A percentile compares a stretch with the other conserved stretches of the same genome.
These are phyloP conservation scores for Rostrohypoxylon terebratum DNA, from an alignment of 495 filamentous ascomycete genomes.

Conservation along the genomic window DNA sequence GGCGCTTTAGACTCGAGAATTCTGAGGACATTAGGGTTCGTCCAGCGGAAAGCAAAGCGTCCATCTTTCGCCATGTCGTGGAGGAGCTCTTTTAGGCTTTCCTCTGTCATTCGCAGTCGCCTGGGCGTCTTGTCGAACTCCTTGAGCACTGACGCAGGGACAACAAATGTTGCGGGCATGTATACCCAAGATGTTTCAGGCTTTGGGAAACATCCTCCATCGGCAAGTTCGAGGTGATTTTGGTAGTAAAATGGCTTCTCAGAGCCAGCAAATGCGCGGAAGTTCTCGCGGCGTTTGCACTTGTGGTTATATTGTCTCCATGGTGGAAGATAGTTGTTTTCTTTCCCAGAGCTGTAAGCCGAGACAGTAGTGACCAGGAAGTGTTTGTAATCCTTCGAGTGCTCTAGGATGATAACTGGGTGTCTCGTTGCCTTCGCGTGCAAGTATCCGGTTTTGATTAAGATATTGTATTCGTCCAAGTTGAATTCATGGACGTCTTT, in stretches of 20 bases:
- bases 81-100: constrained; percentile 33
- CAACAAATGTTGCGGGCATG: constrained; percentile 37
- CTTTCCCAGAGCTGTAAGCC: constrained; percentile 43
- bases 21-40: neutral
- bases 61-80: neutral
- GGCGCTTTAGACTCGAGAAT: neutral
- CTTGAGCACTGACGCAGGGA: constrained; percentile 36
- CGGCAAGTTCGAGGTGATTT: constrained; percentile 39
- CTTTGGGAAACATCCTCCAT: constrained; percentile 42
- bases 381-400: constrained; percentile 24
- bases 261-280: constrained; percentile 49
- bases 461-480: constrained; percentile 5
- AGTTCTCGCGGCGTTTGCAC: constrained; percentile 29
- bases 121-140: constrained; percentile 32
- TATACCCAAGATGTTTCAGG: constrained; percentile 51
- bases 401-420: constrained; percentile 50
- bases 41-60: constrained; percentile 20
- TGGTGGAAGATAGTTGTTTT: constrained; percentile 45
- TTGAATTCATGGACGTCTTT: constrained; percentile 26
- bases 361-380: constrained; percentile 50
- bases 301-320: constrained; percentile 45
- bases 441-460: constrained; percentile 39
- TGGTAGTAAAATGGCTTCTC: neutral
- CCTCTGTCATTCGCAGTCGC: constrained; percentile 13
- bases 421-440: constrained; percentile 41